Base-by-base conservation (phyloP, 73 alveolate species). In the Effrenium voratum region DNA sequence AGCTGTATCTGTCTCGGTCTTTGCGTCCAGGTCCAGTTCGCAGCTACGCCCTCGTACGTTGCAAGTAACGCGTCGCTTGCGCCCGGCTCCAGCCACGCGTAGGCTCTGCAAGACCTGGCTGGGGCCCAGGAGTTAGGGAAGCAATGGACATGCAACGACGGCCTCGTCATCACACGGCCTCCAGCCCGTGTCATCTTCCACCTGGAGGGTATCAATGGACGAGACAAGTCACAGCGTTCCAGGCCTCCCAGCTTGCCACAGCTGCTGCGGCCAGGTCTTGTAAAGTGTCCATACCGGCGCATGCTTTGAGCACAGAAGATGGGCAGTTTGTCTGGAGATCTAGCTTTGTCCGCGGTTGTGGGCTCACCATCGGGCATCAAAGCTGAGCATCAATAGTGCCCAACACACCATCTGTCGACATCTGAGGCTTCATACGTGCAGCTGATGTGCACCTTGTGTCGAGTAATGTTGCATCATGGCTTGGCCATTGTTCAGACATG, bases 81-180 rank as follows among this genome's bases (percentile, higher is more conserved):
- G 97, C 36, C 88, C 77, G 1, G 97, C 97, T 30, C 97, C 97
- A 32, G 97, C 97, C 52, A 90, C 44, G 34, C 97, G 97, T 57
- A 90, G 38, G 52, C 88, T 47, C 34, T 45, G 87, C 40, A 76
- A 41, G 8, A 68, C 97, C 97, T 90, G 59, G 26, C 12, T 46
- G 16, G n/a, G 44, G n/a, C 52, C 26, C 41, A 22, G 1, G 49
- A 47, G 46, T 49, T 26, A 32, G 47, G 50, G 57, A 36, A 10
- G 4, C 32, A 16, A 34, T 40, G 5, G 93, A 59, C 57, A 4
- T 83, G 34, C 4, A 13, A 34, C 60, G 34, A 12, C 41, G 36
- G 70, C 97, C 97, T 90, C 41, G 36, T 75, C 52, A 66, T 90
- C 97, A n/a, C 97, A 90, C 6, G 97, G 88, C 49, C 46, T 55